Evolutionary conservation across 495 filamentous ascomycete species (phyloP), one percentile per base, ranked within the genome.

Genomic region (Evernia prunastri): DNA sequence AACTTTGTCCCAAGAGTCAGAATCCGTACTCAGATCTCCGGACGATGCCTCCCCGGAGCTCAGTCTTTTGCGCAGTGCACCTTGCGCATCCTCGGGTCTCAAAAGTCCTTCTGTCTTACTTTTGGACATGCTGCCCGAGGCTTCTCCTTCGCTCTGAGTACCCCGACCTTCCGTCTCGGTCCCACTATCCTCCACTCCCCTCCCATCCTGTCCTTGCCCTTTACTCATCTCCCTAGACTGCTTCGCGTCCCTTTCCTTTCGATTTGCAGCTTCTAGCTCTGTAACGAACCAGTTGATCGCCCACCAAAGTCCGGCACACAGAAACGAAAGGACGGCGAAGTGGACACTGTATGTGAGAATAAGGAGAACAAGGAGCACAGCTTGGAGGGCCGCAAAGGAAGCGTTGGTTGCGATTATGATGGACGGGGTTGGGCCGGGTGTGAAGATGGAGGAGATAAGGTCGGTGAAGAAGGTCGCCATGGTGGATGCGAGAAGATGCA

Each of bases 221-320:
- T 67, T 74, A 71, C 70, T 73, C 68, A 64, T 76, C 69, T 72
- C 74, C 59, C 72, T 73, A 71, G 75, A 78, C 74, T 78, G 76
- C 71, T 84, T 83, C 61, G 82, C 81, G 58, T 84, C 79, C 67
- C 86, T 85, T 72, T 92, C 83, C 60, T 79, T 79, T 27, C 74
- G 77, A 69, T 89, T 86, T 49, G 86, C 86, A 13, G 76, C 76
- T 59, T 79, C 80, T 40, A 98, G 78, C 79, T 98, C 94, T 29
- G 74, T 72, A 47, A 91, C 90, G 71, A 98, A 98, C 94, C 94
- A 98, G 77, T 96, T 96, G 75, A 98, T 96, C 27, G 86, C 84
- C 75, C 82, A 89, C 94, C 94, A 98, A 31, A 98, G 81, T 0
- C 89, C 88, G 2, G 76, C 91, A 45, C 84, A 89, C 12, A 98